Base-by-base conservation (phyloP, 2,329 filamentous ascomycete species). In the Cladosporium austrohemisphaericum region DNA sequence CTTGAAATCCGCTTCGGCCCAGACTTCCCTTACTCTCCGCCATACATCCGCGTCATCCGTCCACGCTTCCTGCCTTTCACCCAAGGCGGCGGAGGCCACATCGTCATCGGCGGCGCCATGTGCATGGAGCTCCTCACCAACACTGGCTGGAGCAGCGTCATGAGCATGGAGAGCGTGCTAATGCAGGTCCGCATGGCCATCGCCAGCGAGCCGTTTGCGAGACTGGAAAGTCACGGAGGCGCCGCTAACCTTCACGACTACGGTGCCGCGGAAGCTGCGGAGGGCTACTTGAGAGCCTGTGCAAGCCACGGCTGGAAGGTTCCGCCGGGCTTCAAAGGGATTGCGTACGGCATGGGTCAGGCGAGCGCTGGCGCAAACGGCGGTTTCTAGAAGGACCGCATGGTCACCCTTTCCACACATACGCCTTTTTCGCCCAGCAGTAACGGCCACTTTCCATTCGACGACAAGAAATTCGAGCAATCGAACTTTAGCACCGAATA, bases 31-130 rank as follows among this genome's bases (percentile, higher is more conserved):
- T 80, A 86, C 61, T 77, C 80, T 1, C 91, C 91, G 3, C 91
- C 91, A 0, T 95, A 95, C 61, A 80, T 95, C 22, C 84, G 91
- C 5, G 82, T 95, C 13, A 78, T 95, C 46, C 81, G 85, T 5
- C 91, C 91, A 1, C 83, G 85, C 4, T 92, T 95, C 65, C 65
- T 92, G 16, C 75, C 80, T 2, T 92, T 92, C 61, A 64, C 72
- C 20, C 59, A 73, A 4, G 88, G 89, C 4, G 91, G 90, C 16
- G 91, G 91, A 19, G 90, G 90, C 0, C 88, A 95, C 64, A 84
- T 96, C 52, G 95, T 91, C 0, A 71, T 76, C 1, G 91, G 91
- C 19, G 91, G 91, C 1, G 87, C 90, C 1, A 80, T 96, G 70
- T 85, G 82, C 66, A 91, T 94, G 81, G 84, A 74, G 59, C 60